Conservation (phyloP, 495 filamentous ascomycete species). For the Aspergillus cavernicola region DNA sequence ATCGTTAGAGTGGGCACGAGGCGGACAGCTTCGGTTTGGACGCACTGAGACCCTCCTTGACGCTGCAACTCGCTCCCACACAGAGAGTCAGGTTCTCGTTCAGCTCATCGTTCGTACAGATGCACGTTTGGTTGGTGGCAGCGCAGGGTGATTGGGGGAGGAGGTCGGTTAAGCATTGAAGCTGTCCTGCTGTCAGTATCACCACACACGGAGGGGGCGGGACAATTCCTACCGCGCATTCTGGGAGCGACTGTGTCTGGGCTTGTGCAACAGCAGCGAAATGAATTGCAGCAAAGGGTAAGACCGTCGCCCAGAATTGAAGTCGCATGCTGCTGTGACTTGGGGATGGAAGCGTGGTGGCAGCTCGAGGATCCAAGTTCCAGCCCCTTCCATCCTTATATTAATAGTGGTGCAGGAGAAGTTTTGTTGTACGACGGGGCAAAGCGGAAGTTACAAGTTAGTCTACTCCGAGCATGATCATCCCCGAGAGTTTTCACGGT, state of each 20-base stretch:
- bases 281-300: not conserved
- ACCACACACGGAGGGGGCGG: not conserved
- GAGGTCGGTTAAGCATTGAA: not conserved
- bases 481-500: no score
- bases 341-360: no score
- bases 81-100: conserved; percentile 13
- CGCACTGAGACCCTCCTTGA: conserved; percentile 17
- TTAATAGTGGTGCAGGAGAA: no score
- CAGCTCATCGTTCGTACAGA: conserved; percentile 17
- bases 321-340: not conserved
- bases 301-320: not conserved
- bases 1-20: not conserved
- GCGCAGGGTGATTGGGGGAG: conserved; percentile 5
- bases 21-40: not conserved
- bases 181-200: not conserved
- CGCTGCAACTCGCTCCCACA: conserved; percentile 14
- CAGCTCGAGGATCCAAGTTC: not conserved
- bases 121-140: conserved; percentile 13
- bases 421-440: no score
- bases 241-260: not conserved
- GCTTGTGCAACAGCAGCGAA: not conserved
- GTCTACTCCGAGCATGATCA: no score
- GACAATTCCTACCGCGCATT: not conserved
- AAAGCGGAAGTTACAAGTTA: no score
- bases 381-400: no score